phyloP scores from a whole-genome alignment of 1,284 basidiomycete species.

The Ceratorhiza oryzae-sativae region DNA sequence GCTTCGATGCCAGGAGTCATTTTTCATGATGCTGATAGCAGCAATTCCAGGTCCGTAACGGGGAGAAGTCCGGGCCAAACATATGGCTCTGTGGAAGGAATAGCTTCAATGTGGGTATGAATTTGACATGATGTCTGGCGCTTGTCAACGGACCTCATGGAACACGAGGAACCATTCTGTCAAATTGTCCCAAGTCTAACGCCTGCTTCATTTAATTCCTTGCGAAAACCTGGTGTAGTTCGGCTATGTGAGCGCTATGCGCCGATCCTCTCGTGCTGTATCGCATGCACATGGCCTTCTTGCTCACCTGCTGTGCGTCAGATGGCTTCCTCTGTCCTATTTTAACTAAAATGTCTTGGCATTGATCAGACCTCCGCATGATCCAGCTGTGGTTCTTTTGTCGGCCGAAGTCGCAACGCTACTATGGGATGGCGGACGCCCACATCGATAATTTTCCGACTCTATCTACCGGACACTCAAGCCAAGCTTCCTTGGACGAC shows the following conservation, averaged over 20 bases:
- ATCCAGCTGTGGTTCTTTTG: no score
- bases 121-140: not conserved
- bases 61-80: not conserved
- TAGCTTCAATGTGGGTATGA: not conserved
- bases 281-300: constrained; percentile 4
- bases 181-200: no score
- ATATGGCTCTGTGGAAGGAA: not conserved
- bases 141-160: no score
- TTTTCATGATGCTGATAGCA: no score
- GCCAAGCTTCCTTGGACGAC: not conserved
- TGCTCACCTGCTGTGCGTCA: not conserved
- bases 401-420: not conserved
- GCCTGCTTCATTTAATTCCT: no score
- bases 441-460: no score
- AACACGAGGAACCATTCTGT: no score
- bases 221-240: no score
- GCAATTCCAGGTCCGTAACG: no score
- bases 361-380: not conserved
- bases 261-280: not conserved
- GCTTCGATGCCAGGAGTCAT: no score
- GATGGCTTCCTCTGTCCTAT: not conserved
- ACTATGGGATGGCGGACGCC: not conserved
- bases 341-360: constrained; percentile 24
- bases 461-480: not conserved
- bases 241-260: no score